Evolutionary conservation across 2,329 filamentous ascomycete genomes (phyloP).

Genomic region (Pleoardoris graminearum): DNA sequence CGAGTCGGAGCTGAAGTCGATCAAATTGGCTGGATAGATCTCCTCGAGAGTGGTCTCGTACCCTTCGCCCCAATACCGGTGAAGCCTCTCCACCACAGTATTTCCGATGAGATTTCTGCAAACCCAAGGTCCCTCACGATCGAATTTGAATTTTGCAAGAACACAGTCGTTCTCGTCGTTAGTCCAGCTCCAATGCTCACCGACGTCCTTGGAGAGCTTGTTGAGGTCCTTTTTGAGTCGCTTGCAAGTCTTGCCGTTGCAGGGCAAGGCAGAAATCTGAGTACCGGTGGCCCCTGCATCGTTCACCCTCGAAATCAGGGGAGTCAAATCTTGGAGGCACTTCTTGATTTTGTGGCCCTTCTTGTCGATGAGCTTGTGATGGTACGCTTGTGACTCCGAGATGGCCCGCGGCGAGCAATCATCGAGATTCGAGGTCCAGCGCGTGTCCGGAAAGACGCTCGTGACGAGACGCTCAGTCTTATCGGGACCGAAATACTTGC

Average conservation of each 20-base stretch:
- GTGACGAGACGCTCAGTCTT: not conserved
- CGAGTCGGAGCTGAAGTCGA: not conserved
- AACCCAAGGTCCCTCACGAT: not conserved
- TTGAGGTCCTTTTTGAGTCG: slow-evolving; percentile 3
- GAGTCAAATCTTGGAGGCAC: not conserved
- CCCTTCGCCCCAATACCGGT: not conserved
- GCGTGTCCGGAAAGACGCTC: not conserved
- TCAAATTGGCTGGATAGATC: not conserved
- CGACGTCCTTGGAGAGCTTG: slow-evolving; percentile 1
- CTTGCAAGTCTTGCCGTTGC: slow-evolving; percentile 1
- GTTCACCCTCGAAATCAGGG: not conserved
- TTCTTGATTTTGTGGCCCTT: not conserved
- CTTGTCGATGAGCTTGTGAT: slow-evolving; percentile 1
- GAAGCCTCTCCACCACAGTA: not conserved
- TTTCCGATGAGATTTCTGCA: not conserved
- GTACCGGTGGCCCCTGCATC: not conserved
- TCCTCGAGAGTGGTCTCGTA: not conserved
- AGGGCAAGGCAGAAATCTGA: not conserved
- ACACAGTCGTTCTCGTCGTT: slow-evolving; percentile 1
- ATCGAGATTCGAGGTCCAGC: not conserved
- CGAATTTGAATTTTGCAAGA: not conserved
- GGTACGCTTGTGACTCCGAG: not conserved
- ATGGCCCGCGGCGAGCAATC: slow-evolving; percentile 1
- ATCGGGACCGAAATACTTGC: slow-evolving; percentile 4
- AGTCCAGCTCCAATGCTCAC: slow-evolving; percentile 1